Conservation (phyloP, 2,329 filamentous ascomycete species). For the Stagonosporopsis rhizophila region DNA sequence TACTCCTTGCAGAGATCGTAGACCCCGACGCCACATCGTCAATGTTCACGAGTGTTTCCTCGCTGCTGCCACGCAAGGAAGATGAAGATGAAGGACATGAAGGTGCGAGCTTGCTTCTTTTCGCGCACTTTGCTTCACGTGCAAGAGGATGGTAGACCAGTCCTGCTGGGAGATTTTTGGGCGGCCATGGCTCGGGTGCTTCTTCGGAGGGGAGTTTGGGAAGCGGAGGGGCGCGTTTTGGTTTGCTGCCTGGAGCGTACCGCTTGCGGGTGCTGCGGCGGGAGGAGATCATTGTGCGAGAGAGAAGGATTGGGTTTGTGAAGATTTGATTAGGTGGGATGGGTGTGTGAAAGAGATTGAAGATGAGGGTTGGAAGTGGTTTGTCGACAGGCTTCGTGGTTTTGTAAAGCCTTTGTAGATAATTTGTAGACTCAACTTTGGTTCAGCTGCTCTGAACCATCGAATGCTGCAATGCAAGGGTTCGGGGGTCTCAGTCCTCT, state of each 20-base stretch:
- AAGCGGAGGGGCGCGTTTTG: background rate
- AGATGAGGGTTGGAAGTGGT: background rate
- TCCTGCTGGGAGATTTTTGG: background rate
- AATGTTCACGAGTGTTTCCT: background rate
- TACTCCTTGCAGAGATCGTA: background rate
- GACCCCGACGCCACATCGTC: background rate
- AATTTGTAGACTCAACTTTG: background rate
- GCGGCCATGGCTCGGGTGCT: background rate
- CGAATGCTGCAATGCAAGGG: background rate
- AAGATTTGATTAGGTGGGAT: background rate
- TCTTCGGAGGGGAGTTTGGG: background rate
- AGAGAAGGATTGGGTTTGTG: background rate
- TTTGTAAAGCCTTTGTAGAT: background rate
- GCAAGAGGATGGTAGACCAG: background rate
- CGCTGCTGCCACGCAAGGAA: background rate
- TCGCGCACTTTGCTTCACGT: background rate
- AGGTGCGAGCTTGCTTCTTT: background rate
- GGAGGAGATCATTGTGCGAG: background rate
- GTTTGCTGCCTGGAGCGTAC: background rate
- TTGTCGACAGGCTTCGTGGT: background rate
- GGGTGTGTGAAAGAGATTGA: background rate
- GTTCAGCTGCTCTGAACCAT: background rate
- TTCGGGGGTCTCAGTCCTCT: background rate
- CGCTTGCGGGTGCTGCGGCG: background rate
- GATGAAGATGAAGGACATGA: background rate